Conservation (phyloP, 805 yeast genomes). For the Yarrowia alimentaria region DNA sequence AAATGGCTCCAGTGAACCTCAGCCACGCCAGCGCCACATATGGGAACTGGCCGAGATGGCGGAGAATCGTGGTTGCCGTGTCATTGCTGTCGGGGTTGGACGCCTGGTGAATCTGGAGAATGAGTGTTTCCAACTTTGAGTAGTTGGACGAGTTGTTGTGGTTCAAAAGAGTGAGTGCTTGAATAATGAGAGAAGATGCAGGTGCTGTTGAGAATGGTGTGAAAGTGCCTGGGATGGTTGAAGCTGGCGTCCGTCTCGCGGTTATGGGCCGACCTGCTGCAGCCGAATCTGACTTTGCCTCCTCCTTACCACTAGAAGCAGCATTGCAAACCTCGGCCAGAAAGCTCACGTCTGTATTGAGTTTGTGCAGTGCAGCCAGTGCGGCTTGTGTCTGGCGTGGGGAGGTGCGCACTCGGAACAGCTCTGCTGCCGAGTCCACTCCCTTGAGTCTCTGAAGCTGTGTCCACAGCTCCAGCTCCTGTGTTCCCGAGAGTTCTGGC, state of each 20-base stretch:
- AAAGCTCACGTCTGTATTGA: neutral
- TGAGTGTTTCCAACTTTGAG: slow-evolving; percentile 20
- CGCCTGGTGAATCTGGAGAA: slow-evolving; percentile 21
- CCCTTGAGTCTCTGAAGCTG: slow-evolving; percentile 12
- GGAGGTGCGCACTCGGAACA: slow-evolving; percentile 3
- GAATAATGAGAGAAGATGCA: slow-evolving; percentile 3
- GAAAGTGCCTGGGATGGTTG: neutral
- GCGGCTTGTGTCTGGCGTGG: slow-evolving; percentile 12
- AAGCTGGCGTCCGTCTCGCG: slow-evolving; percentile 7
- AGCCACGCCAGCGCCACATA: slow-evolving; percentile 5
- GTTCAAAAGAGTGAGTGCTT: slow-evolving; percentile 15
- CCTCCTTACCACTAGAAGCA: slow-evolving; percentile 1
- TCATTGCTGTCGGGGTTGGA: neutral
- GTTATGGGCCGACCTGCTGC: too few species aligned
- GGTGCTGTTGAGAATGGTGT: neutral
- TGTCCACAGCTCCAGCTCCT: slow-evolving; percentile 18
- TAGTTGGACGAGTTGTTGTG: slow-evolving; percentile 12
- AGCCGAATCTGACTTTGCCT: slow-evolving; percentile 7
- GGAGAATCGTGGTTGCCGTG: neutral
- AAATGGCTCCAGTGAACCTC: slow-evolving; percentile 4
- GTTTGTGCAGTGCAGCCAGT: slow-evolving; percentile 7
- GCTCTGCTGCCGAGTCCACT: neutral
- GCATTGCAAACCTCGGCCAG: slow-evolving; percentile 11
- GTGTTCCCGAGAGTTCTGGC: slow-evolving; percentile 11
- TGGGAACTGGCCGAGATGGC: slow-evolving; percentile 11